phyloP scores from a whole-genome alignment of 2,329 filamentous ascomycete species.

The Sclerotiophoma versabilis region DNA sequence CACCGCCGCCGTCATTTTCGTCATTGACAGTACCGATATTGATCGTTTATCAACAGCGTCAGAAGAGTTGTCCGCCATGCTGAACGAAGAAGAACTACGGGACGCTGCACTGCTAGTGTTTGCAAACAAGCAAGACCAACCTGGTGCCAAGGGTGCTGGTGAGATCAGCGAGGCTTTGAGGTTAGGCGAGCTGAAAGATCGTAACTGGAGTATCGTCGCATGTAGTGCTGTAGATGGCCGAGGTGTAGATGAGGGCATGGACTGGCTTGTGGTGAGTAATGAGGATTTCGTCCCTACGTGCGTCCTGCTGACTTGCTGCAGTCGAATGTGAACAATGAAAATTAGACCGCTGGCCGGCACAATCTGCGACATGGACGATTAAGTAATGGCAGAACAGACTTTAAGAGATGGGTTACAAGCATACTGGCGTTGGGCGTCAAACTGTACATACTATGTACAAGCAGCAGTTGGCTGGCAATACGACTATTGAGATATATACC shows the following conservation, averaged over 20 bases:
- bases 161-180: conserved; percentile 95
- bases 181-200: conserved; percentile 87
- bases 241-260: conserved; percentile 97
- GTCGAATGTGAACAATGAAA: conserved; percentile 15
- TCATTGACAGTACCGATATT: conserved; percentile 97
- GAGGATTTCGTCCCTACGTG: conserved; percentile 10
- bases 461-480: neutral
- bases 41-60: conserved; percentile 90
- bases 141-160: conserved; percentile 92
- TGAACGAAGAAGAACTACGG: conserved; percentile 95
- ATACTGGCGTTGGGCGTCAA: conserved; percentile 29
- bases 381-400: conserved; percentile 16
- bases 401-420: conserved; percentile 26
- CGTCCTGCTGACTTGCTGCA: conserved; percentile 1
- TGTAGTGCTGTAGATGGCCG: conserved; percentile 96
- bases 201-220: conserved; percentile 99
- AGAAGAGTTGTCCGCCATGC: conserved; percentile 92
- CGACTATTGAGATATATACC: neutral
- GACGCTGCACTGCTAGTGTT: conserved; percentile 94
- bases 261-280: conserved; percentile 86
- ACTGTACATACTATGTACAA: conserved; percentile 14
- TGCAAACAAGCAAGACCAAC: conserved; percentile 99
- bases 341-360: conserved; percentile 11
- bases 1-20: conserved; percentile 97
- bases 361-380: neutral